These are phyloP conservation scores for Carallia brachiata DNA, from an alignment of 345 rosid genomes.

Conservation along the genomic window DNA sequence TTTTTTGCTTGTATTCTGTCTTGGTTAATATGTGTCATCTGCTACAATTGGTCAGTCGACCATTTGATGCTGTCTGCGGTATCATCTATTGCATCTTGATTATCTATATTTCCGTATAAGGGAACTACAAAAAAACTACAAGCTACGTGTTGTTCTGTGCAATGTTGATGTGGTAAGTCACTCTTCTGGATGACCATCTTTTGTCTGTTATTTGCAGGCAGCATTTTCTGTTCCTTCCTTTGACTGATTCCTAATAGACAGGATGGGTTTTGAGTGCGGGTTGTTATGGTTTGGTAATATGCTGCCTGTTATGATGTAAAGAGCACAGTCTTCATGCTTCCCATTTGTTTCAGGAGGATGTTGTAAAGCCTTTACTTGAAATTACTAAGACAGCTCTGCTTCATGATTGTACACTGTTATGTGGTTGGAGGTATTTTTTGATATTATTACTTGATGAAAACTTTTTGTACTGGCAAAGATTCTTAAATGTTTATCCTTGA, in stretches of 20 bases:
- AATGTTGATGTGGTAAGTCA: conserved; percentile 86
- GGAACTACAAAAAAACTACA: conserved; percentile 81
- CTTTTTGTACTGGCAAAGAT: neutral
- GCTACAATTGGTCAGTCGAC: conserved; percentile 9
- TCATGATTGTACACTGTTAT: conserved; percentile 82
- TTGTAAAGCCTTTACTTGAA: conserved; percentile 72
- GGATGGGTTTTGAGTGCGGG: neutral
- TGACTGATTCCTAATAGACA: no score
- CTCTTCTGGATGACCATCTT: conserved; percentile 3
- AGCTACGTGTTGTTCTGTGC: conserved; percentile 85
- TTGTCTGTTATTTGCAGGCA: neutral
- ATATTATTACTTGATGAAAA: neutral
- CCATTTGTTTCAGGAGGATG: conserved; percentile 61
- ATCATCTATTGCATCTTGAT: conserved; percentile 91
- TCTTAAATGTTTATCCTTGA: conserved; percentile 5
- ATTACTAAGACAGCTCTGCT: conserved; percentile 80
- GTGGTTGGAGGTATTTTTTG: conserved; percentile 72
- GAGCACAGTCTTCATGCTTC: neutral
- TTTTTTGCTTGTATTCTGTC: neutral
- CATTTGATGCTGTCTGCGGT: conserved; percentile 63
- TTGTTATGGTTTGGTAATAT: neutral
- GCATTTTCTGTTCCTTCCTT: neutral
- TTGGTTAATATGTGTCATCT: neutral
- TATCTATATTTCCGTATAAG: conserved; percentile 87
- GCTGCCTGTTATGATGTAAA: conserved; percentile 1